Base-by-base conservation (phyloP, 441 rosid genomes). In the Jatropha multifida region DNA sequence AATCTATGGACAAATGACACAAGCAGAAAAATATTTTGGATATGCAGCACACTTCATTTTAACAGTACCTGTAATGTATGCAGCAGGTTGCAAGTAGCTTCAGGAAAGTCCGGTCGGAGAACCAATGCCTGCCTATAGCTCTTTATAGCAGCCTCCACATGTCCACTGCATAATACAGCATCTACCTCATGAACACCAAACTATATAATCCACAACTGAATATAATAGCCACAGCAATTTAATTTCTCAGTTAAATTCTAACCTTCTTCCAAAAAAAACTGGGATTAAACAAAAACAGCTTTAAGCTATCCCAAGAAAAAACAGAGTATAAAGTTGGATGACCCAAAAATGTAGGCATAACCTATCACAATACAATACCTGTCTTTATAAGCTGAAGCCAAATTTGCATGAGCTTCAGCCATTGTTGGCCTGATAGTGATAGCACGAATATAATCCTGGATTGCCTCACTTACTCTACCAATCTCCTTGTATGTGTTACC, bases 361-460 rank as follows among this genome's bases (percentile, higher is more conserved):
- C 44, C 3, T 18, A 18, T 11, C 11, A 38, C 40, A 67, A n/a
- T 12, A 72, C 7, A 46, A 58, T 85, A 94, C 99, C 99, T 96
- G 83, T 96, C 99, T 79, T 96, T 96, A 75, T 96, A 94, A 77
- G 99, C 98, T 44, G 98, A 96, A 75, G 99, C 99, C 81, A 96
- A 85, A 84, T 94, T 94, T 74, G 99, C 98, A 88, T 96, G 99
- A 56, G 99, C 99, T 84, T 96, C 99, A 69, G 98, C 97, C 99
- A 96, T 96, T 54, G 88, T 72, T 68, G 99, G 98, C 74, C 96
- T 87, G 74, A 92, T 81, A 67, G 44, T 89, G 71, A 96, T 94
- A 68, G 99, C 99, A 81, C 85, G 87, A 38, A 88, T 72, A 69
- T 96, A 96, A 78, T 96, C 99, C 81, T 94, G 98, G 74, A 96